Base-by-base conservation (phyloP, 2,329 filamentous ascomycete genomes). In the Monilinia polystroma region DNA sequence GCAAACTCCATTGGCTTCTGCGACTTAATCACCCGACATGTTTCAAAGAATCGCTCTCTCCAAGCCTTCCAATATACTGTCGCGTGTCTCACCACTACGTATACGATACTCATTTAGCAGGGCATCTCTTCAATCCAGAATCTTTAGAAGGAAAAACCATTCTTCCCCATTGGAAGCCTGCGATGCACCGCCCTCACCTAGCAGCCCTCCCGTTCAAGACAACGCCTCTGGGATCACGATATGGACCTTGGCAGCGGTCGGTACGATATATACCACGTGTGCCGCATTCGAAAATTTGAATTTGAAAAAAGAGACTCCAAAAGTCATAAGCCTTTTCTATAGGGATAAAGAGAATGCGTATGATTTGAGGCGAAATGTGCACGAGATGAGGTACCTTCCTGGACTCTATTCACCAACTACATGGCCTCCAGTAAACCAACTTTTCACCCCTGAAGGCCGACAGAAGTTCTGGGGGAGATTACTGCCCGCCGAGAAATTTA, bases 271-370 rank as follows among this genome's bases (percentile, higher is more conserved):
- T 1, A 43, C 60, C 35, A 43, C 60, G 1, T 54, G 29, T 4
- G 60, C 60, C 18, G 16, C 55, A 11, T 54, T 14, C 12, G 60
- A 63, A 38, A 63, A 63, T 55, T 10, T 53, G 32, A 54, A 55
- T 53, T 35, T 63, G 18, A 16, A 54, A 20, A 63, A 63, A 32
- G 60, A 63, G 18, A 63, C 47, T 2, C 60, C 38, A 1, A 63
- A 32, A 35, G 20, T 63, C 12, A 11, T 63, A 23, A 8, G 26
- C 14, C 16, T 55, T 26, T 43, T 55, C 7, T 18, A 20, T 18
- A 14, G 38, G 18, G n/a, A 55, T 12, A 26, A 43, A 7, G 38
- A 55, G 4, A 55, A 53, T n/a, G 20, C 35, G 7, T 63, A 63
- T 6, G 60, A 63, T 11, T 18, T 29, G 18, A 53, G 60, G 26